A percentile compares a stretch with the other conserved stretches of the same genome.
These are phyloP conservation scores for Clarireedia hainanense DNA, from an alignment of 2,329 filamentous ascomycete species.

Conservation along the genomic window DNA sequence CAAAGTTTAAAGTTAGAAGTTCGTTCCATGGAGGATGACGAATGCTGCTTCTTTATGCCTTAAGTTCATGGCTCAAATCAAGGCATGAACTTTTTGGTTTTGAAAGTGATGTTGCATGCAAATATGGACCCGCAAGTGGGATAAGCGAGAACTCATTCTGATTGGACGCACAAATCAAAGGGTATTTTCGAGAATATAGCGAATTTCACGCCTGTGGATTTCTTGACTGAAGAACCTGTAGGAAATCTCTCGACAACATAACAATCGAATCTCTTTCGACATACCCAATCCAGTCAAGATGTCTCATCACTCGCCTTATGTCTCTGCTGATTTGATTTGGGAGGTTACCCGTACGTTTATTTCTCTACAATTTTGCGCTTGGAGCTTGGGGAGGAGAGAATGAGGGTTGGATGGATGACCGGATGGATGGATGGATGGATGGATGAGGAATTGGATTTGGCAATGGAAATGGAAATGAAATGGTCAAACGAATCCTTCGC, in stretches of 20 bases:
- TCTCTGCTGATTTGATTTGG: constrained; percentile 91
- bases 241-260: constrained; percentile 7
- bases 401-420: background rate
- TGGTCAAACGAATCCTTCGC: background rate
- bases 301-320: constrained; percentile 57
- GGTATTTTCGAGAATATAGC: constrained; percentile 5
- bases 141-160: constrained; percentile 6
- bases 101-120: background rate
- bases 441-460: background rate
- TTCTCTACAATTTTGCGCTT: constrained; percentile 1
- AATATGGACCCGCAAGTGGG: background rate
- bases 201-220: no score
- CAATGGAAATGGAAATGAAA: background rate
- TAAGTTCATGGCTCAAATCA: background rate
- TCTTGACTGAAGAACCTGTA: no score
- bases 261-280: constrained; percentile 1
- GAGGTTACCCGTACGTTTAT: constrained; percentile 81
- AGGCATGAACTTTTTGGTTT: background rate
- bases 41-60: background rate
- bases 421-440: background rate
- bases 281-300: constrained; percentile 20
- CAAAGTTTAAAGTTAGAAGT: no score
- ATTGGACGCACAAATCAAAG: constrained; percentile 5
- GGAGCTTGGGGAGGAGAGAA: background rate
- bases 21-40: no score